phyloP scores from a whole-genome alignment of 75 land plant genomes.

The Pinus tabuliformis region DNA sequence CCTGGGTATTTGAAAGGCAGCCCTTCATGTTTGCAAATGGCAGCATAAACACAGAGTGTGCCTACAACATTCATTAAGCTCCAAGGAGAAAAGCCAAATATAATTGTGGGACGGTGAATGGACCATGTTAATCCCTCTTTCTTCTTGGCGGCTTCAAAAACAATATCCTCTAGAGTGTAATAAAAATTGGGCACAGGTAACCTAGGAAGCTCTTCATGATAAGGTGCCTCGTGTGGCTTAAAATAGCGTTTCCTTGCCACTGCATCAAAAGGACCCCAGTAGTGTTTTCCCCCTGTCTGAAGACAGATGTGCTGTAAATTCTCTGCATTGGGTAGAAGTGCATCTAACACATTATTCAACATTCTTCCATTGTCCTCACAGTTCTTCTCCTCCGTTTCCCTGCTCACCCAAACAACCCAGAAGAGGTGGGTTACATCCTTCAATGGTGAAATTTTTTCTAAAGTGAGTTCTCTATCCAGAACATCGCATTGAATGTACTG shows the following conservation, averaged over 20 bases:
- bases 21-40: conserved; percentile 60
- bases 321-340: conserved; percentile 52
- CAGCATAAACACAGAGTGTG: conserved; percentile 66
- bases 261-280: conserved; percentile 57
- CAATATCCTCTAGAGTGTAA: conserved; percentile 57
- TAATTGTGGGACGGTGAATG: conserved; percentile 53
- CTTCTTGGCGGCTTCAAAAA: conserved; percentile 35
- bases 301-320: conserved; percentile 61
- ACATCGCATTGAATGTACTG: conserved; percentile 61
- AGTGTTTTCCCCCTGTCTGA: conserved; percentile 83
- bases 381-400: too few relatives aligned
- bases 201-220: conserved; percentile 65
- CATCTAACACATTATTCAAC: conserved; percentile 49
- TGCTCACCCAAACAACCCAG: too few relatives aligned
- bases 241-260: conserved; percentile 13
- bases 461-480: conserved; percentile 33
- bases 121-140: conserved; percentile 49
- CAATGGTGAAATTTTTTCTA: conserved; percentile 48
- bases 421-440: conserved; percentile 71
- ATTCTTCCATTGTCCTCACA: too few relatives aligned
- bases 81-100: conserved; percentile 68
- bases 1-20: conserved; percentile 60
- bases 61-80: conserved; percentile 62
- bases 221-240: conserved; percentile 54
- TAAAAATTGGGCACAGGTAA: conserved; percentile 62